Evolutionary conservation across 192 early-diverging fungal genomes (phyloP), one percentile per base, ranked within the genome.

Genomic region (Kickxella alabastrina): DNA sequence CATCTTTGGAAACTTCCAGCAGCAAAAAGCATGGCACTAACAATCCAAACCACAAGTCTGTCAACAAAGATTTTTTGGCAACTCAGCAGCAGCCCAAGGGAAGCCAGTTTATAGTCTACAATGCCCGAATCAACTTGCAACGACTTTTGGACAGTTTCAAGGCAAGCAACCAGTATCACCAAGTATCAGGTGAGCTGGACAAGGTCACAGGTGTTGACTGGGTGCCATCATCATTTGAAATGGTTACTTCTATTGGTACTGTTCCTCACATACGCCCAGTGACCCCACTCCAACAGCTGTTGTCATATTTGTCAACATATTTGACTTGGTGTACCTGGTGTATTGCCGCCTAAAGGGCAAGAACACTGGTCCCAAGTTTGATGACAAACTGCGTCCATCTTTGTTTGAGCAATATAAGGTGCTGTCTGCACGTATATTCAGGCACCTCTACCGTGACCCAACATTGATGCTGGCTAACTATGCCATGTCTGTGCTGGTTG

Each of bases 381-480:
- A 46, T 2, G 62, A 73, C 40, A 61, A 61, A 38, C 34, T 65
- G 45, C 62, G 69, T 0, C 69, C 69, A 25, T 48, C 69, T 6
- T 29, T 57, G 49, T 91, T 39, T 28, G 54, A 56, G 6, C 74
- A 82, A 48, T 75, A 77, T 18, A 57, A 46, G 22, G 54, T 78
- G 4, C 53, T 81, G 13, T 68, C 78, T 1, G 62, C 78, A 9
- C 61, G 80, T 9, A 72, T 72, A 43, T 67, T 76, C 50, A 57
- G 66, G 37, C 60, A 70, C 37, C 36, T 61, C 17, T 67, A 63
- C 38, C 68, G 70, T 4, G 68, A 71, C 22, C 57, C 64, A 22
- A 57, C 58, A n/a, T 24, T 63, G 27, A 80, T 68, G 64, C 51
- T 60, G 19, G 68, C 65, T 42, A 59, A 66, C 49, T 62, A 68